A percentile compares a stretch with the other conserved stretches of the same genome.
Conservation (phyloP, 176 grass and related monocot species). For the Phyllostachys edulis region DNA sequence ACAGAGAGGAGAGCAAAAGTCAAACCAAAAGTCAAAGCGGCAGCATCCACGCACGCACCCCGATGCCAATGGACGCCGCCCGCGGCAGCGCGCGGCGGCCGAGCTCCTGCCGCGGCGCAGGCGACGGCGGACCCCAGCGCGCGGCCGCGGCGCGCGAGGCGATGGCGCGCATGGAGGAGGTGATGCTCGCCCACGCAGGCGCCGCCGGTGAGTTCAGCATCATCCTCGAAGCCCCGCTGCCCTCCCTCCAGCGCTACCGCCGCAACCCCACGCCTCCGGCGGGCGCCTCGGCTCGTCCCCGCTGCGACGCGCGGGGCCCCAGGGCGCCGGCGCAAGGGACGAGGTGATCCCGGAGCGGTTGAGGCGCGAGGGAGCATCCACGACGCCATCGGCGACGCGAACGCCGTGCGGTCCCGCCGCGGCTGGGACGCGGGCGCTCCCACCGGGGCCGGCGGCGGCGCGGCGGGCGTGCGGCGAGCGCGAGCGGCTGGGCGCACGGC, state of each 20-base stretch:
- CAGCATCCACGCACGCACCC: neutral
- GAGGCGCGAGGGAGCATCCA: slow-evolving; percentile 29
- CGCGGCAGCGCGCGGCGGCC: slow-evolving; percentile 12
- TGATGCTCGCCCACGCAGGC: slow-evolving; percentile 51
- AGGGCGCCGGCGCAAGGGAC: neutral
- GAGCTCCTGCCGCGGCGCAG: neutral
- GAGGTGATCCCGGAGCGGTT: slow-evolving; percentile 19
- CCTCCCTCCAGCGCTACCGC: slow-evolving; percentile 44
- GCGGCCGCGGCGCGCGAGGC: slow-evolving; percentile 39
- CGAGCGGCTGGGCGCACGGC: neutral
- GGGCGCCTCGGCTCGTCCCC: neutral
- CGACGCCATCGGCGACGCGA: neutral
- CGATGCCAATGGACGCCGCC: slow-evolving; percentile 33
- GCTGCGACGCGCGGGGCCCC: neutral
- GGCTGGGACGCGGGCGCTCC: neutral
- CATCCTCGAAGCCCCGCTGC: slow-evolving; percentile 46
- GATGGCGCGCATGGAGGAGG: slow-evolving; percentile 53
- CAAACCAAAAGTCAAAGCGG: slow-evolving; percentile 25
- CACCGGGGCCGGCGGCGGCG: neutral
- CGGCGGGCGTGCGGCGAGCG: neutral
- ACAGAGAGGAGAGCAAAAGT: neutral
- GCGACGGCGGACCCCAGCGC: slow-evolving; percentile 3
- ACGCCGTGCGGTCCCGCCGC: neutral
- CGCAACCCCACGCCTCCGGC: slow-evolving; percentile 9
- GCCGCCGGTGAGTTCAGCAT: slow-evolving; percentile 50